Evolutionary conservation across 192 early-diverging fungal genomes (phyloP), one percentile per base, ranked within the genome.

Genomic region (Coemansia sp.): DNA sequence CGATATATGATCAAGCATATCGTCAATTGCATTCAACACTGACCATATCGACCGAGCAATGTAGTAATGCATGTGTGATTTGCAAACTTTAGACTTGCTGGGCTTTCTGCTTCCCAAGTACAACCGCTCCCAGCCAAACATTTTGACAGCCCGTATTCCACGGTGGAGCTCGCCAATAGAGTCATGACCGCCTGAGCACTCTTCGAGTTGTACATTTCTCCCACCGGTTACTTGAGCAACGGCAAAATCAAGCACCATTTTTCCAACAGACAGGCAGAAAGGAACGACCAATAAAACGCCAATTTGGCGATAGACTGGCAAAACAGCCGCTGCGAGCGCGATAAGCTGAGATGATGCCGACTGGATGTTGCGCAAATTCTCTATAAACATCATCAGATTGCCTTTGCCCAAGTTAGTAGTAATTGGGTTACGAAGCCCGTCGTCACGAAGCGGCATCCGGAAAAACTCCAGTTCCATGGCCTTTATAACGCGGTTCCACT

Each of bases 61-160:
- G 4, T 66, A 66, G 1, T 66, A 62, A 39, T 78, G 69, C 75
- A 45, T n/a, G 41, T 45, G 41, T 0, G 41, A 15, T n/a, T n/a
- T 45, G 41, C 70, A 78, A 14, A 70, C 70, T 21, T 65, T 25
- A 35, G 5, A 4, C 17, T 4, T 24, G 25, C 32, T 11, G 22
- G 25, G 37, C 10, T 49, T 25, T 5, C 48, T 11, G 1, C 59
- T 21, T 11, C 65, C 63, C 37, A 64, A 23, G 37, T 60, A 73
- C 35, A 63, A 57, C 22, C 32, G 50, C 25, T 79, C 76, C 76
- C 76, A 79, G 11, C 70, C 67, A 61, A 69, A 73, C 24, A 79
- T 22, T 56, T 73, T 79, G 8, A 79, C 65, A 0, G 67, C 57
- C 24, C 60, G 68, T 9, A 73, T 79, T 22, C 23, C 55, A 1